Base-by-base conservation (phyloP, 2,329 filamentous ascomycete genomes). In the Bipolaris oryzae region DNA sequence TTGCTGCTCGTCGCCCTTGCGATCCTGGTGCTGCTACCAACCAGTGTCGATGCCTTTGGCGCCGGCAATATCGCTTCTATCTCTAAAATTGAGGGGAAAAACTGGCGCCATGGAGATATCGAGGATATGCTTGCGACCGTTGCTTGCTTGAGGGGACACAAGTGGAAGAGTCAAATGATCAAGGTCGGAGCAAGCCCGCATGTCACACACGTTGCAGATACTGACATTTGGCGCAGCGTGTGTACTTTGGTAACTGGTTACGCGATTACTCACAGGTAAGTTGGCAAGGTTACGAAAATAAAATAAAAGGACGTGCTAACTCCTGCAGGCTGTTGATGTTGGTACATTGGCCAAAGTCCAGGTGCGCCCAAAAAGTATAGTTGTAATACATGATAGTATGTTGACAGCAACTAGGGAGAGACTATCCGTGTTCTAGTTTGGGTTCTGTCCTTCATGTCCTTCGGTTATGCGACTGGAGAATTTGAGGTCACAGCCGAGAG, bases 401-500 rank as follows among this genome's bases (percentile, higher is more conserved):
- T 63, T 74, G 58, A 74, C 49, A 13, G 42, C 9, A 41, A 48
- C 50, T 58, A 70, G 61, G 80, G 80, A 47, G 80, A 83, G 47
- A 81, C 82, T 21, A 82, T 85, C 42, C 79, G 83, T 33, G 76
- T 84, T 50, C 77, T 85, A 33, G 80, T 85, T 16, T 83, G 82
- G 74, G 79, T 85, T 11, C 72, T 85, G 55, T 81, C 79, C 2
- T 84, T 84, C 71, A 82, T 85, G 78, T 79, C 77, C 42, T 85
- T 85, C 63, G 82, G 82, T 16, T 85, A 84, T 67, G 82, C 81
- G 7, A 85, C 82, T 15, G 79, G 77, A 50, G 82, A 85, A 61
- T 85, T 85, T 57, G 82, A 85, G 63, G 82, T 85, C 41, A 85
- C 82, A 0, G 70, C 77, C 3, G 81, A 84, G 37, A 73, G 82